These are phyloP conservation scores for Pseudozyma pruni DNA, from an alignment of 1,284 basidiomycete species.

Conservation along the genomic window DNA sequence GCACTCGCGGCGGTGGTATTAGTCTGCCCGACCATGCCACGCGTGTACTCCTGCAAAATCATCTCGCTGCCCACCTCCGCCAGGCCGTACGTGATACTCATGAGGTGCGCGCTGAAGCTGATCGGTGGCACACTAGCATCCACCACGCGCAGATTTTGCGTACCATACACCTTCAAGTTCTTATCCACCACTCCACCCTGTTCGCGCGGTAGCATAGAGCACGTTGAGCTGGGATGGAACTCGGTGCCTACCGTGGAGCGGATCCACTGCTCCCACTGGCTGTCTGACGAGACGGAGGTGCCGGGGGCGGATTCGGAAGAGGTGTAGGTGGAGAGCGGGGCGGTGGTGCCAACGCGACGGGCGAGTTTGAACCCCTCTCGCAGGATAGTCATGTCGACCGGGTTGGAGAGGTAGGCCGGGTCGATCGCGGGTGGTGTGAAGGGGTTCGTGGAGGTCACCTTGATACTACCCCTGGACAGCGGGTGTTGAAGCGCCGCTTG, in stretches of 20 bases:
- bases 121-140: conserved; percentile 63
- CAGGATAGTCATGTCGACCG: conserved; percentile 72
- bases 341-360: conserved; percentile 69
- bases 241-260: conserved; percentile 65
- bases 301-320: conserved; percentile 42
- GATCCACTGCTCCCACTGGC: conserved; percentile 72
- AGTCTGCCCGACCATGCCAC: background rate
- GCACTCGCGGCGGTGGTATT: conserved; percentile 1
- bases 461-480: conserved; percentile 70
- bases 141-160: conserved; percentile 53
- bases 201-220: conserved; percentile 55
- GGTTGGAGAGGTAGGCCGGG: conserved; percentile 72
- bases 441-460: conserved; percentile 72
- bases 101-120: conserved; percentile 70
- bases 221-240: conserved; percentile 71
- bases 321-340: conserved; percentile 35
- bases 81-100: conserved; percentile 74
- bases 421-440: conserved; percentile 75
- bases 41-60: conserved; percentile 21
- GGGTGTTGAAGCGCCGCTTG: conserved; percentile 79
- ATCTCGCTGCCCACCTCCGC: conserved; percentile 59
- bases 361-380: conserved; percentile 75
- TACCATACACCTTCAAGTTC: conserved; percentile 56
- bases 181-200: conserved; percentile 61
- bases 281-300: conserved; percentile 66